Conservation (phyloP, 352 stramenopile species). For the Globisporangium takayamanum region DNA sequence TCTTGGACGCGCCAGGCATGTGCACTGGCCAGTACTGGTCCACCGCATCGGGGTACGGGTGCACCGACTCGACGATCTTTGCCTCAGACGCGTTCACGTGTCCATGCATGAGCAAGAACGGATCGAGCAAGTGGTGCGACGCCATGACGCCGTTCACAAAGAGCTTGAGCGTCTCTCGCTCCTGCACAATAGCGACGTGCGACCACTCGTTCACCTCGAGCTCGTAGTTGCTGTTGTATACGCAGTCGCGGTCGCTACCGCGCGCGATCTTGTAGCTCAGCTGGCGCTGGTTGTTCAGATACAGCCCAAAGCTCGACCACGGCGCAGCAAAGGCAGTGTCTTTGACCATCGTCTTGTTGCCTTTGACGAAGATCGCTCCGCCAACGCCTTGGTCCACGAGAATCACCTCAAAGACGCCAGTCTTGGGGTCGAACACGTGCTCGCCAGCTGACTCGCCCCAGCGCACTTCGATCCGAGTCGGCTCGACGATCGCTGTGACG, state of each 20-base stretch:
- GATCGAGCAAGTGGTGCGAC: constrained; percentile 54
- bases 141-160: constrained; percentile 65
- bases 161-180: constrained; percentile 48
- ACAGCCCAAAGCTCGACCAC: constrained; percentile 73
- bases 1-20: constrained; percentile 61
- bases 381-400: constrained; percentile 44
- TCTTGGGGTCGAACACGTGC: constrained; percentile 50
- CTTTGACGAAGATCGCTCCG: constrained; percentile 66
- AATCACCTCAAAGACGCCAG: constrained; percentile 43
- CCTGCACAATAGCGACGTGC: constrained; percentile 62
- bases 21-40: constrained; percentile 70
- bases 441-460: constrained; percentile 34
- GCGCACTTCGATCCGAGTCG: constrained; percentile 41
- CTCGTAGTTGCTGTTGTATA: constrained; percentile 62
- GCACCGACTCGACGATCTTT: constrained; percentile 53
- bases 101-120: constrained; percentile 51
- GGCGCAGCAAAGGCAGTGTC: constrained; percentile 35
- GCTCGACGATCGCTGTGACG: constrained; percentile 35
- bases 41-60: constrained; percentile 41
- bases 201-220: constrained; percentile 56
- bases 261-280: constrained; percentile 61
- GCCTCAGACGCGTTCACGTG: constrained; percentile 33
- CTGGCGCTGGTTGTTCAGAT: constrained; percentile 52
- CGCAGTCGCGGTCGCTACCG: constrained; percentile 45
- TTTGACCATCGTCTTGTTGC: constrained; percentile 52